Percentiles rank a stretch among this genome's conserved stretches.
Evolutionary conservation across 2,329 filamentous ascomycete species (phyloP).

Genomic region (Didymella exigua): DNA sequence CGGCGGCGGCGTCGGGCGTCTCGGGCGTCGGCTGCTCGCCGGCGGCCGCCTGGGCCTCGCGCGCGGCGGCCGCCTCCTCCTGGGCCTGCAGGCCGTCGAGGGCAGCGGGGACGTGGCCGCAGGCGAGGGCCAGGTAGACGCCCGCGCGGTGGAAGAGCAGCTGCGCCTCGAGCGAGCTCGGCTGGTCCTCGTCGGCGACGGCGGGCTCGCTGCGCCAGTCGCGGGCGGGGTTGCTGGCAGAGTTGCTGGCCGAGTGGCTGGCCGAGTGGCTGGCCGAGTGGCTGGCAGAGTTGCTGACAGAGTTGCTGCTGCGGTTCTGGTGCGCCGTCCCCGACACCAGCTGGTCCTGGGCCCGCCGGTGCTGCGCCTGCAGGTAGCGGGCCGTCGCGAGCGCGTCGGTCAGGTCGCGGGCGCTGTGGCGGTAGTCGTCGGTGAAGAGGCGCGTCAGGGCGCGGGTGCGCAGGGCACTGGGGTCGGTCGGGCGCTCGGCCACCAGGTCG

Average conservation of each 20-base stretch:
- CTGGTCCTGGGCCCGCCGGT: constrained; percentile 57
- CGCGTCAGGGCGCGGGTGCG: constrained; percentile 76
- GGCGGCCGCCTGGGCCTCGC: constrained; percentile 31
- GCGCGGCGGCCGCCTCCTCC: constrained; percentile 41
- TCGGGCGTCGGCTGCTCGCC: constrained; percentile 42
- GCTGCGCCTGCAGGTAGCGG: constrained; percentile 61
- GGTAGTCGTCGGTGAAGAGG: constrained; percentile 75
- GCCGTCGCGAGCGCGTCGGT: constrained; percentile 66
- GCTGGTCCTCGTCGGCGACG: constrained; percentile 68
- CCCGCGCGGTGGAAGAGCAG: constrained; percentile 77
- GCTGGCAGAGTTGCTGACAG: constrained; percentile 32
- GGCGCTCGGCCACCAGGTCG: constrained; percentile 68
- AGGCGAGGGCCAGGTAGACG: constrained; percentile 74
- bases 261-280: constrained; percentile 58
- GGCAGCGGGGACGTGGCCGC: constrained; percentile 65
- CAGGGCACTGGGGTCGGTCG: constrained; percentile 68
- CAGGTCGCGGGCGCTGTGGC: constrained; percentile 72
- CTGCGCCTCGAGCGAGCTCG: constrained; percentile 75
- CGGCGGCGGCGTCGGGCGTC: constrained; percentile 55
- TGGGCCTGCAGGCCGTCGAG: constrained; percentile 55
- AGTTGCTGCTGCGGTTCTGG: constrained; percentile 45
- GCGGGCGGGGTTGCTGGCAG: constrained; percentile 32
- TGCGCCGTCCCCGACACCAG: constrained; percentile 56
- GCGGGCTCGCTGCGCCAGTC: constrained; percentile 59
- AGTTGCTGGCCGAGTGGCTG: no score